Evolutionary conservation across 2,329 filamentous ascomycete species (phyloP).

Genomic region (Corynespora cassiicola): DNA sequence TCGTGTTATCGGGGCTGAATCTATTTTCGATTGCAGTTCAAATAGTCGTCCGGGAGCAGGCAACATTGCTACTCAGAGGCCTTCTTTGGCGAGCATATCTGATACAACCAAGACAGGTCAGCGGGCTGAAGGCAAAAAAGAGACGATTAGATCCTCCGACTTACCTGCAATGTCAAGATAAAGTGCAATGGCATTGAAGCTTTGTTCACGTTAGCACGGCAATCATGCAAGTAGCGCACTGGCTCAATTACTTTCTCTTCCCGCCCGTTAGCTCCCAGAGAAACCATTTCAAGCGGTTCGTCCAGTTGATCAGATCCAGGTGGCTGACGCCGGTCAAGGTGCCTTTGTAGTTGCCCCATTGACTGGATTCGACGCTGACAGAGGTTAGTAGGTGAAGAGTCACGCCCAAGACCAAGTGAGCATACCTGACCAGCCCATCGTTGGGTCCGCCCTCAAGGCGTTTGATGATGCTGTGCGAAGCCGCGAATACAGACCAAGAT

Average conservation of each 20-base stretch:
- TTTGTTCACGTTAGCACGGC: constrained; percentile 34
- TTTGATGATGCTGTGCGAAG: constrained; percentile 62
- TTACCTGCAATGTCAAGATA: constrained; percentile 70
- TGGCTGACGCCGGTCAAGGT: constrained; percentile 69
- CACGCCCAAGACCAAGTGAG: background rate
- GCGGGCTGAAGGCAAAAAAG: background rate
- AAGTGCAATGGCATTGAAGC: constrained; percentile 70
- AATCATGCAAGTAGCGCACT: background rate
- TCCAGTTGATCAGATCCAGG: constrained; percentile 72
- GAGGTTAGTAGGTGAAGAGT: background rate
- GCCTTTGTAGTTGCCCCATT: constrained; percentile 69
- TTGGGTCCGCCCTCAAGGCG: constrained; percentile 64
- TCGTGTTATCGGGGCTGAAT: constrained; percentile 9
- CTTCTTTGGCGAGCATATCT: constrained; percentile 49
- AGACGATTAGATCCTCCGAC: no score
- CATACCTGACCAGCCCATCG: constrained; percentile 66
- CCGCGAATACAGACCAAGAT: constrained; percentile 63
- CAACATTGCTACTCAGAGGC: constrained; percentile 28
- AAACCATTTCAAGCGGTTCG: constrained; percentile 66
- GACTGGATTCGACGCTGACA: constrained; percentile 61
- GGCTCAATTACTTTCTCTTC: constrained; percentile 56
- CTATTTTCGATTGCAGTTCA: constrained; percentile 3
- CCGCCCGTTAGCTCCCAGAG: constrained; percentile 63
- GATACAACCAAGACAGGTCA: constrained; percentile 3
- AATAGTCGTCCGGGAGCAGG: constrained; percentile 9